Conservation (phyloP, 192 early-diverging fungal genomes). For the Kappamyces sp. region DNA sequence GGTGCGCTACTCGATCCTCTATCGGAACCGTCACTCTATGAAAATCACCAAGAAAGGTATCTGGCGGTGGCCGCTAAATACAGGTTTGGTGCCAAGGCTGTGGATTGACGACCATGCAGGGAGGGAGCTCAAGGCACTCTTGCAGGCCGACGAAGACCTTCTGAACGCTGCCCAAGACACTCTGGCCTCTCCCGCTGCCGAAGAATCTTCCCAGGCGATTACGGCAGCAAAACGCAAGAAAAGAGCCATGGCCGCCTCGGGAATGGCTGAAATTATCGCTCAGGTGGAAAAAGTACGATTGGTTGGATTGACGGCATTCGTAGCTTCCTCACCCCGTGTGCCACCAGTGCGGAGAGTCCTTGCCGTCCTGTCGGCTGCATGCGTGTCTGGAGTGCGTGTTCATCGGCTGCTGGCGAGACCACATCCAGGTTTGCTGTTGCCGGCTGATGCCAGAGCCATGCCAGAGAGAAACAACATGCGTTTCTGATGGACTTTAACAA, state of each 20-base stretch:
- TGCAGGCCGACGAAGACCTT: slow-evolving; percentile 24
- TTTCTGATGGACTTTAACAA: slow-evolving; percentile 72
- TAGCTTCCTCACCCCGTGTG: slow-evolving; percentile 27
- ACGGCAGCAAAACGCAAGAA: not conserved
- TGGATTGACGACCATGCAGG: not conserved
- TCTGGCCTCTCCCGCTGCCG: too few relatives aligned
- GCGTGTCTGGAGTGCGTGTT: slow-evolving; percentile 77
- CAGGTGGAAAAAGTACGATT: slow-evolving; percentile 25
- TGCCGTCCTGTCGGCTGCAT: slow-evolving; percentile 56
- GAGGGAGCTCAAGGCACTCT: slow-evolving; percentile 22
- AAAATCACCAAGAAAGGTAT: slow-evolving; percentile 22
- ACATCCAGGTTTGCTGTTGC: slow-evolving; percentile 30
- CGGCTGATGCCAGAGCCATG: slow-evolving; percentile 14
- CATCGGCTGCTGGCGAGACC: slow-evolving; percentile 71
- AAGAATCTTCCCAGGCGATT: not conserved
- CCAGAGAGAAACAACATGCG: slow-evolving; percentile 15
- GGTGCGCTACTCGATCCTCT: slow-evolving; percentile 26
- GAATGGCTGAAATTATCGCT: slow-evolving; percentile 8
- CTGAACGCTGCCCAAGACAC: not conserved
- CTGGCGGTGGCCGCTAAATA: not conserved
- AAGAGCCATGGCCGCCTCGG: slow-evolving; percentile 5
- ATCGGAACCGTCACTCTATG: slow-evolving; percentile 19
- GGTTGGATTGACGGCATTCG: not conserved
- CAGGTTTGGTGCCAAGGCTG: not conserved
- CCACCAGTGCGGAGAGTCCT: slow-evolving; percentile 19